Percentiles rank a stretch among this genome's conserved stretches.
Conservation (phyloP, 2,329 filamentous ascomycete species). For the Fusarium multiceps region DNA sequence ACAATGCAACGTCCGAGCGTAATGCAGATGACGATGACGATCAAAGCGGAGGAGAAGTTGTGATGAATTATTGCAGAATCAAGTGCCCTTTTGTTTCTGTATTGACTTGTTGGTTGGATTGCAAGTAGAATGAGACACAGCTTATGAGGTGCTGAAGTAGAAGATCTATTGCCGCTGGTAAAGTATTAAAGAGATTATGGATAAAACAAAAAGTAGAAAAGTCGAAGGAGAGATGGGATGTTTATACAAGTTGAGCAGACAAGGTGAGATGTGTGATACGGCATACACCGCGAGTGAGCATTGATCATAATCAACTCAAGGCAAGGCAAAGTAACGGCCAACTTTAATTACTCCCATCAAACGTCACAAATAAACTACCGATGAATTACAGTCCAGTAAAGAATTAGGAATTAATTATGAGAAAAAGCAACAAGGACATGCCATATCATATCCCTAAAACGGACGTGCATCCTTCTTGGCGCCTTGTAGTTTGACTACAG, state of each 20-base stretch:
- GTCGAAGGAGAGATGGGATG: background rate
- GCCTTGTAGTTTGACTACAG: background rate
- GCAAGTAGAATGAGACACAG: background rate
- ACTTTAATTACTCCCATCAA: conserved; percentile 20
- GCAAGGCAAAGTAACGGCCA: conserved; percentile 2
- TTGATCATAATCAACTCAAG: background rate
- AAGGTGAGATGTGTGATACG: conserved; percentile 4
- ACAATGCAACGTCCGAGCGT: conserved; percentile 23
- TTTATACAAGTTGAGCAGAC: conserved; percentile 8
- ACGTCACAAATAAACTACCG: background rate
- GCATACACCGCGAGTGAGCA: conserved; percentile 5
- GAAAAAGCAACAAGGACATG: background rate
- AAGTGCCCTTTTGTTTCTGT: background rate
- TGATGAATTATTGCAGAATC: background rate
- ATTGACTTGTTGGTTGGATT: background rate
- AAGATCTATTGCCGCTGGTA: background rate
- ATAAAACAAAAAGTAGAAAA: background rate
- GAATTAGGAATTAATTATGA: background rate
- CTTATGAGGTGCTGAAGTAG: background rate
- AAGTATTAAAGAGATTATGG: background rate
- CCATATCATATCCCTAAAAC: conserved; percentile 12
- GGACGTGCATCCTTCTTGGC: conserved; percentile 13
- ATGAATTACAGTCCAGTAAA: background rate
- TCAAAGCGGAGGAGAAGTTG: background rate
- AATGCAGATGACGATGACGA: conserved; percentile 1